Evolutionary conservation across 2,329 filamentous ascomycete species (phyloP), one percentile per base, ranked within the genome.

Genomic region (Penicillium freii): DNA sequence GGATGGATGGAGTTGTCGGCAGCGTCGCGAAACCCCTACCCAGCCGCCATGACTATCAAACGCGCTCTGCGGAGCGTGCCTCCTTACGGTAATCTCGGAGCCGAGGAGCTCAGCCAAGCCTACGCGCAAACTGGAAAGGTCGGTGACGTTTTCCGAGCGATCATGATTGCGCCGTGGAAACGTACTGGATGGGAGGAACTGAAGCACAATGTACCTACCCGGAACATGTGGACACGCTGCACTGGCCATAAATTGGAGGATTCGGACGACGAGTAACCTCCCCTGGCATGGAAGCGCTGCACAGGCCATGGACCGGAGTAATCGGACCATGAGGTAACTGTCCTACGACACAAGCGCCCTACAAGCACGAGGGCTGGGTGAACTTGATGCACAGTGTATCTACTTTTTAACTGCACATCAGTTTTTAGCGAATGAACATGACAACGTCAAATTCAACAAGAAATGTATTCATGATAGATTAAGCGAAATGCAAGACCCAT

Each of bases 151-250:
- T 89, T 96, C 74, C 84, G 83, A 62, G 88, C 89, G 7, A 83
- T 92, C 45, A 83, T 94, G 73, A 74, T 95, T 64, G 90, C 92
- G 38, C 94, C 94, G 6, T 97, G 93, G 92, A 80, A 77, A 56
- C 73, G 63, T 43, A 77, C 77, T 23, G 87, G 87, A 0, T 94
- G 91, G 91, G 77, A 78, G 56, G 81, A 70, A 50, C 56, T 77
- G 48, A 63, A 59, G 21, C 63, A 72, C 57, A 65, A 66, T 49
- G 54, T 75, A 6, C 39, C 39, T 46, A 34, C 15, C 7, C 29
- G 5, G 15, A 44, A 52, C 31, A 25, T 36, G 39, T 44, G n/a
- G 39, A 23, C 21, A 6, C 36, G 48, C 27, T 25, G 11, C 15
- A 15, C n/a, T 17, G 17, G 23, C 8, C 17, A 23, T 13, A 36